Evolutionary conservation across 768 basidiomycete species (phyloP).

Genomic region (Boletus barrowsii): DNA sequence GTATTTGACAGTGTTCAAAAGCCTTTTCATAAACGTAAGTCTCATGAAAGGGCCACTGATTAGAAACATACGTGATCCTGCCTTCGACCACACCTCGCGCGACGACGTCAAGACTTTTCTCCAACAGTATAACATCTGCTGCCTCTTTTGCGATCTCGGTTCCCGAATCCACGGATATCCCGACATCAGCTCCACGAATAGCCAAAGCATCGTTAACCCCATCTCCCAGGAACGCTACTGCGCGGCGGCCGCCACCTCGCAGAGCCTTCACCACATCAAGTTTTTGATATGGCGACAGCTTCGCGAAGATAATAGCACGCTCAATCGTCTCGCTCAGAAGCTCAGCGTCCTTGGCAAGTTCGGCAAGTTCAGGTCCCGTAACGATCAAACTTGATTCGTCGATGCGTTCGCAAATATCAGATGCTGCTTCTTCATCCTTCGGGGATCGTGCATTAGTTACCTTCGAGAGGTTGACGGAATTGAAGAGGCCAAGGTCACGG

Average conservation of each 20-base stretch:
- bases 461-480: constrained; percentile 15
- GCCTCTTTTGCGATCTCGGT: constrained; percentile 38
- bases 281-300: constrained; percentile 33
- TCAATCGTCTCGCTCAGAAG: constrained; percentile 28
- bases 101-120: constrained; percentile 36
- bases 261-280: constrained; percentile 33
- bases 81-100: constrained; percentile 32
- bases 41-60: neutral
- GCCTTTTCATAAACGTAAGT: constrained; percentile 22
- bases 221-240: constrained; percentile 31
- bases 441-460: neutral
- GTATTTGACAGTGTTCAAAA: constrained; percentile 36
- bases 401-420: constrained; percentile 1
- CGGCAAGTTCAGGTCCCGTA: constrained; percentile 27
- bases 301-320: constrained; percentile 31
- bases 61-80: constrained; percentile 30
- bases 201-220: constrained; percentile 33
- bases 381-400: constrained; percentile 26
- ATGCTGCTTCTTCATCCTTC: constrained; percentile 29
- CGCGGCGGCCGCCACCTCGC: constrained; percentile 26
- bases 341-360: constrained; percentile 27
- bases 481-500: constrained; percentile 35
- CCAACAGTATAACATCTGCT: constrained; percentile 35
- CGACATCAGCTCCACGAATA: constrained; percentile 32
- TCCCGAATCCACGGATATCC: constrained; percentile 34